Evolutionary conservation across 192 early-diverging fungal species (phyloP).

Genomic region (Thamnidium elegans): DNA sequence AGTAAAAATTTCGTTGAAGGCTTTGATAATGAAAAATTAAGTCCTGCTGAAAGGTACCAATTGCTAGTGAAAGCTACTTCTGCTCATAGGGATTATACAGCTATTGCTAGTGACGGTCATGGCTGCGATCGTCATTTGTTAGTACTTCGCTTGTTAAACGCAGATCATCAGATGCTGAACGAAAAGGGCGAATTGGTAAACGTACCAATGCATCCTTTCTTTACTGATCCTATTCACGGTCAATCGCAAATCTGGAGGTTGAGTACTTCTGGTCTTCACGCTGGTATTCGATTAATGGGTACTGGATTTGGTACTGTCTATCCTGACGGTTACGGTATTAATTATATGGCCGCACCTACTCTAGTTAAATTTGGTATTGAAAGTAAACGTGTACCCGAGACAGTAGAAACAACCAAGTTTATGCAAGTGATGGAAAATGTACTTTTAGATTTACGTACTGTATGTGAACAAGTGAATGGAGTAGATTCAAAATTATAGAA

Average conservation of each 20-base stretch:
- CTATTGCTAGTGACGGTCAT: slow-evolving; percentile 67
- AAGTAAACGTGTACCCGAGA: slow-evolving; percentile 51
- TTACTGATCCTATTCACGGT: slow-evolving; percentile 69
- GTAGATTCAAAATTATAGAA: slow-evolving; percentile 5
- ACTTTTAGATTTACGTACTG: slow-evolving; percentile 30
- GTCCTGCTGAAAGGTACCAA: slow-evolving; percentile 35
- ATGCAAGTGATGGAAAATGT: slow-evolving; percentile 5
- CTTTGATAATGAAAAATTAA: slow-evolving; percentile 48
- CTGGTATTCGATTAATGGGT: slow-evolving; percentile 62
- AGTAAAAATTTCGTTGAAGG: slow-evolving; percentile 64
- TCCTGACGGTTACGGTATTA: slow-evolving; percentile 83
- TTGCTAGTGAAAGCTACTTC: slow-evolving; percentile 51
- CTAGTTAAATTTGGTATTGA: slow-evolving; percentile 81
- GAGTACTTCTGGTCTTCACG: slow-evolving; percentile 75
- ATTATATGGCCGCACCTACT: slow-evolving; percentile 70
- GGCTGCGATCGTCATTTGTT: slow-evolving; percentile 85
- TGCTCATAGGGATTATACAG: slow-evolving; percentile 66
- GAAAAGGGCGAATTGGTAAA: slow-evolving; percentile 14
- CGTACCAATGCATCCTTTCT: slow-evolving; percentile 52
- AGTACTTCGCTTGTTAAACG: slow-evolving; percentile 65
- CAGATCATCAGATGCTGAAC: slow-evolving; percentile 28
- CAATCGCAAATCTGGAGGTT: slow-evolving; percentile 67
- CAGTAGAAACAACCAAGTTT: slow-evolving; percentile 21
- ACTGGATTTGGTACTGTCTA: slow-evolving; percentile 87
- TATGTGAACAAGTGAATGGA: slow-evolving; percentile 33